phyloP scores from a whole-genome alignment of 2,329 filamentous ascomycete species.

The Sporothrix humicola region DNA sequence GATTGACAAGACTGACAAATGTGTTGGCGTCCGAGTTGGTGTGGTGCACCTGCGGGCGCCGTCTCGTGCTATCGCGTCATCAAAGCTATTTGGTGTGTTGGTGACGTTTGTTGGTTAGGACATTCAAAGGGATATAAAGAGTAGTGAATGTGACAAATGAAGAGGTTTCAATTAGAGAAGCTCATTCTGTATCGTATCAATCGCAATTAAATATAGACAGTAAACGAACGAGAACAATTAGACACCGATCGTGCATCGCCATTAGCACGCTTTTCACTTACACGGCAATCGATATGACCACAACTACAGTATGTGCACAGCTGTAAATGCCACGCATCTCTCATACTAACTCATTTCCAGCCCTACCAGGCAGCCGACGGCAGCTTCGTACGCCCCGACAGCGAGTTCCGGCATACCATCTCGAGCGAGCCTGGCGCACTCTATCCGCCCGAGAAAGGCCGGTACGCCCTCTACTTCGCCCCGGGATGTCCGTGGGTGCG shows the following conservation, averaged over 20 bases:
- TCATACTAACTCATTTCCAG: neutral
- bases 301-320: neutral
- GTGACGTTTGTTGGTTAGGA: neutral
- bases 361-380: slow-evolving; percentile 44
- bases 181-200: no score
- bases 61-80: slow-evolving; percentile 16
- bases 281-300: neutral
- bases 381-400: slow-evolving; percentile 58
- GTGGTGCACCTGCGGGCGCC: neutral
- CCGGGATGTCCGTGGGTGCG: slow-evolving; percentile 67
- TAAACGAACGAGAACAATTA: no score
- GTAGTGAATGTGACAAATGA: neutral
- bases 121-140: slow-evolving; percentile 4
- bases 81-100: neutral
- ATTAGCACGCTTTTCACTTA: neutral
- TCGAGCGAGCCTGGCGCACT: slow-evolving; percentile 56
- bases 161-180: neutral
- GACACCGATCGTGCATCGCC: no score
- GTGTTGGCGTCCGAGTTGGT: neutral
- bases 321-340: neutral
- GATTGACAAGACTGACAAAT: slow-evolving; percentile 24
- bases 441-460: slow-evolving; percentile 63
- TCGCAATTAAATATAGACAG: no score
- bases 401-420: slow-evolving; percentile 61
- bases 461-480: slow-evolving; percentile 67